Evolutionary conservation across 2,329 filamentous ascomycete genomes (phyloP), one percentile per base, ranked within the genome.

Genomic region (Pyricularia sp.): DNA sequence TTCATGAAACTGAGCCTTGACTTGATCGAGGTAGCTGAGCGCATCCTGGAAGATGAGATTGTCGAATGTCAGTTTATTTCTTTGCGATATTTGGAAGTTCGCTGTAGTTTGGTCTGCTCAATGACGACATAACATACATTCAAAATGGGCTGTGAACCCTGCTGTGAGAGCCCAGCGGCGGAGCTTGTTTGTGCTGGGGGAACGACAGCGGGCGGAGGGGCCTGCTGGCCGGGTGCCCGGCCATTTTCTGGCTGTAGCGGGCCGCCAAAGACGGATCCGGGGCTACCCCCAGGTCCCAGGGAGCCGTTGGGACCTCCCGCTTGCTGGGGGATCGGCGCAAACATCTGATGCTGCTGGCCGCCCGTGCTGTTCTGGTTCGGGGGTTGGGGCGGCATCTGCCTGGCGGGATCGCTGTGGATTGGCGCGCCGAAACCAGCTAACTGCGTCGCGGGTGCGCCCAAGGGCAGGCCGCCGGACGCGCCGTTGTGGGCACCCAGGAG

Each of bases 1-100:
- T 72, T 98, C 94, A 70, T 93, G 92, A 74, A 99, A 99, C 76
- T 97, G 94, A 31, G 98, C 94, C 80, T 99, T 99, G 72, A 99
- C 95, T 79, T 98, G 95, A 76, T 99, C 95, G 28, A 99, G 87
- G 76, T 99, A 99, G 75, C 93, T 97, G 64, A 99, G 85, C 36
- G 95, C 95, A 76, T 88, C 83, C 83, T 87, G 73, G 20, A 31
- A 61, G 25, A 20, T 64, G 26, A 12, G 10, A 14, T 25, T 10
- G n/a, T 3, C n/a, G 17, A 58, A 59, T 30, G 42, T 67, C 42
- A 67, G 66, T 30, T 58, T n/a, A 30, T 31, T 14, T 20, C 3
- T 42, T 67, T 11, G 31, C 33, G 14, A 26, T 30, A 6, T 30
- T 31, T 11, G n/a, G 36, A 23, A 25, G 1, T 20, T 7, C 4